Base-by-base conservation (phyloP, 495 filamentous ascomycete species). In the Cercophora sp. region DNA sequence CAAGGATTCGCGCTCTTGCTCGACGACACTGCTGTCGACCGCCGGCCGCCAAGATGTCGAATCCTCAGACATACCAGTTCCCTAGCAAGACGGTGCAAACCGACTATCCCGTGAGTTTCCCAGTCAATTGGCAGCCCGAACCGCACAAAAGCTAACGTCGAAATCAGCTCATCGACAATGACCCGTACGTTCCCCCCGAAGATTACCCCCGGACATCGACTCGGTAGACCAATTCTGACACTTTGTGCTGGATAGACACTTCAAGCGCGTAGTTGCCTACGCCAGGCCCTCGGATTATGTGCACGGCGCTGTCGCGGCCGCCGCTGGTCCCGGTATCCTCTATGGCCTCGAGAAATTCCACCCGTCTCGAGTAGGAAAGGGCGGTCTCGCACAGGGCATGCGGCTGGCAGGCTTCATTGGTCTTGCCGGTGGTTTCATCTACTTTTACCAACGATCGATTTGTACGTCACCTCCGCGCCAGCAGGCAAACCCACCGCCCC, bases 81-180 rank as follows among this genome's bases (percentile, higher is more conserved):
- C 87, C 89, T 26, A 82, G 88, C 58, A 91, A 90, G 76, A 78
- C 77, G 62, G 67, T 86, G 54, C 74, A 81, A 60, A 86, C 88
- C 43, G 83, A 91, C 16, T 96, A 84, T 68, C 90, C 89, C 42
- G 91, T 95, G 76, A 58, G 83, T 77, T 26, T 34, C 11, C 18
- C 2, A 31, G 8, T 32, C 56, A 58, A 65, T 69, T 59, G 54
- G 42, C 26, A 31, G n/a, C n/a, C n/a, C n/a, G n/a, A n/a, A n/a
- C n/a, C n/a, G n/a, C n/a, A n/a, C 26, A 32, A 37, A 29, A 16
- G 51, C 54, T 57, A 27, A 48, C 45, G 27, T 43, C 48, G 31
- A 57, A 57, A 54, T 61, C 63, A 97, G 92, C 85, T 96, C 73
- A 97, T 97, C 69, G 92, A 97, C 76, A 91, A 84, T 74, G 92